These are phyloP conservation scores for Microstegium vimineum DNA, from an alignment of 176 grass and related monocot species.

Conservation along the genomic window DNA sequence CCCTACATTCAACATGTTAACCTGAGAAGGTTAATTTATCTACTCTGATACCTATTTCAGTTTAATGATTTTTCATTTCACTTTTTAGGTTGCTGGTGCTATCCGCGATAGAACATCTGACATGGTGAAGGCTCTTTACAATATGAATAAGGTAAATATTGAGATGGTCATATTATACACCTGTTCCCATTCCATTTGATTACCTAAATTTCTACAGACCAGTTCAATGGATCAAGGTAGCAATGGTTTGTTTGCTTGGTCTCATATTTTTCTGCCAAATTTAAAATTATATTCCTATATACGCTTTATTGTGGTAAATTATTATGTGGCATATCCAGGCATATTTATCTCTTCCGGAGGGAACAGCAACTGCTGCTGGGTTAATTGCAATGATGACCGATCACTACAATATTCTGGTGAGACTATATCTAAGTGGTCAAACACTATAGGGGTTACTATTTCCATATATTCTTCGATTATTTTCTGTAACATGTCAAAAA, in stretches of 20 bases:
- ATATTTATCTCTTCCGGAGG: constrained; percentile 94
- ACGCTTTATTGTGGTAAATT: constrained; percentile 11
- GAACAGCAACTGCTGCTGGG: constrained; percentile 81
- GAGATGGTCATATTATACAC: neutral
- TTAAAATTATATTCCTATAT: constrained; percentile 1
- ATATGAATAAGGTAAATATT: constrained; percentile 82
- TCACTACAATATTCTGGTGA: constrained; percentile 90
- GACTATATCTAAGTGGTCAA: constrained; percentile 34
- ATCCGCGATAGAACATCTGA: constrained; percentile 84
- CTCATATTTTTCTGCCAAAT: constrained; percentile 2
- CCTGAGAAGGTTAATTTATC: neutral
- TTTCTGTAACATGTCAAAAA: neutral
- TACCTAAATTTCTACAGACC: neutral
- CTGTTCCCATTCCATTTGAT: neutral
- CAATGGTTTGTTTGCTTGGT: neutral
- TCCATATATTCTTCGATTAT: constrained; percentile 2
- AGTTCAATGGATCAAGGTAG: neutral
- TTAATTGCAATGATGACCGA: constrained; percentile 99
- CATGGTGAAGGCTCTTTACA: constrained; percentile 94
- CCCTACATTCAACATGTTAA: neutral
- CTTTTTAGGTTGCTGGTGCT: constrained; percentile 64
- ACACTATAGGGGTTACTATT: neutral
- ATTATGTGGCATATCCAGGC: constrained; percentile 57
- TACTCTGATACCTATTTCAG: constrained; percentile 2
- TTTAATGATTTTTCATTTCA: constrained; percentile 21